phyloP scores from a whole-genome alignment of 495 filamentous ascomycete genomes.

The Oidiodendron maius region DNA sequence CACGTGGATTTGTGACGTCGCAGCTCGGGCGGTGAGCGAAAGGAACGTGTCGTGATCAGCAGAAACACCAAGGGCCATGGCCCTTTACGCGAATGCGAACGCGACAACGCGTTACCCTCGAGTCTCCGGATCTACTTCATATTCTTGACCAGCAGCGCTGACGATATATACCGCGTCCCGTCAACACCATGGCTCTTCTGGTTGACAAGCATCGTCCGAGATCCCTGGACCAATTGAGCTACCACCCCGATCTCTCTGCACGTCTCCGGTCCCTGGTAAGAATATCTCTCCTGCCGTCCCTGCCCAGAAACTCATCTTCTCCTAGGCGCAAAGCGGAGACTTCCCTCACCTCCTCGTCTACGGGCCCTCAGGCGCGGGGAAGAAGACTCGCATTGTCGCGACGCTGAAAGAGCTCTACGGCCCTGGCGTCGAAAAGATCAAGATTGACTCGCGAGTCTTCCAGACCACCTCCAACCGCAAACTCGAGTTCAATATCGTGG shows the following conservation, averaged over 20 bases:
- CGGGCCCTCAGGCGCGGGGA: constrained; percentile 91
- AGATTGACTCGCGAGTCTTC: constrained; percentile 93
- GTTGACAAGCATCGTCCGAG: constrained; percentile 95
- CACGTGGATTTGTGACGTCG: too few relatives aligned
- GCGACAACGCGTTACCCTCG: too few relatives aligned
- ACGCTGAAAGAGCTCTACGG: constrained; percentile 90
- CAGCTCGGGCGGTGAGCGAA: too few relatives aligned
- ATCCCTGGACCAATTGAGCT: constrained; percentile 77
- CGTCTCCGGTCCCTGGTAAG: constrained; percentile 82
- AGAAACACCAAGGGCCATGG: too few relatives aligned
- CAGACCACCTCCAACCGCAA: constrained; percentile 93
- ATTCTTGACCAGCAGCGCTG: too few relatives aligned
- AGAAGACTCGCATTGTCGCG: constrained; percentile 94
- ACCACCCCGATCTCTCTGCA: constrained; percentile 83
- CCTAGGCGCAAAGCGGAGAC: constrained; percentile 87
- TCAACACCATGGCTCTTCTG: constrained; percentile 59
- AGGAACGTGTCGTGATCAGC: too few relatives aligned
- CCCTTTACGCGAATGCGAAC: too few relatives aligned
- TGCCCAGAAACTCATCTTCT: constrained; percentile 10
- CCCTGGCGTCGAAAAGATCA: constrained; percentile 92
- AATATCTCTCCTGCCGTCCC: neutral
- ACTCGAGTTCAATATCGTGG: constrained; percentile 96
- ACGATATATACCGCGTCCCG: too few relatives aligned
- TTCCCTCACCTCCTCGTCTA: constrained; percentile 97
- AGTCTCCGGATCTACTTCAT: too few relatives aligned